Percentiles rank a stretch among this genome's conserved stretches.
Evolutionary conservation across 208 protist genomes (phyloP).

Genomic region (Leishmania turanica): DNA sequence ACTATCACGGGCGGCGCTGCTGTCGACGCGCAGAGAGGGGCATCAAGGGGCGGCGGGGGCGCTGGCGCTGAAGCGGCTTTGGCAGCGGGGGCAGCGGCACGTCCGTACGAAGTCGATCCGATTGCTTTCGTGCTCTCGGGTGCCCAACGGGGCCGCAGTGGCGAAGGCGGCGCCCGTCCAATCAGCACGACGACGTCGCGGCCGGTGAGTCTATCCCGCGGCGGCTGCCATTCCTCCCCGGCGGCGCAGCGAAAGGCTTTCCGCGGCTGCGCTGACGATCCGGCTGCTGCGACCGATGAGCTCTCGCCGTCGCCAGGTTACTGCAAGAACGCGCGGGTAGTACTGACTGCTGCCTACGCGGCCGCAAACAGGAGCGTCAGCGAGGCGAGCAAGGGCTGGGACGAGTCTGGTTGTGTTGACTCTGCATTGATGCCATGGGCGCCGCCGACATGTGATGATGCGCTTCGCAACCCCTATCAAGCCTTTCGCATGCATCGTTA

Average conservation of each 20-base stretch:
- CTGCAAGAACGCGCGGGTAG: not conserved
- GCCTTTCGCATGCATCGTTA: conserved; percentile 6
- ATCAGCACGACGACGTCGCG: not conserved
- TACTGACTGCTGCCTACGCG: conserved; percentile 5
- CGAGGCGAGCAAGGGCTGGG: conserved; percentile 2
- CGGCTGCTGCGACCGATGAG: not conserved
- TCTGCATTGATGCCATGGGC: not conserved
- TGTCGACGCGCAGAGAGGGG: not conserved
- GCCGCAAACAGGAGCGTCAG: conserved; percentile 2
- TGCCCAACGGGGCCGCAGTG: not conserved
- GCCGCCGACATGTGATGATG: not conserved
- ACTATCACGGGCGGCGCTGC: not conserved
- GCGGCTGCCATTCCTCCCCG: not conserved
- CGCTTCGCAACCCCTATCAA: not conserved
- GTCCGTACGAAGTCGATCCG: conserved; percentile 1
- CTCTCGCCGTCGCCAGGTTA: not conserved
- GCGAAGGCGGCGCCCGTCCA: not conserved
- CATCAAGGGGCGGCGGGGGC: too few species aligned
- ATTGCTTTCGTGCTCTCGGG: conserved; percentile 20
- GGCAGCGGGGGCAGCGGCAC: not conserved
- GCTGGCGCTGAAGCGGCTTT: not conserved
- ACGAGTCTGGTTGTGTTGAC: too few species aligned
- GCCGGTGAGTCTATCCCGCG: not conserved
- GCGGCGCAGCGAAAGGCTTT: not conserved
- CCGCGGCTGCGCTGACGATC: not conserved